Percentiles rank a stretch among this genome's conserved stretches.
These are phyloP conservation scores for Pseudocercospora crystallina DNA, from an alignment of 2,329 filamentous ascomycete genomes.

Conservation along the genomic window DNA sequence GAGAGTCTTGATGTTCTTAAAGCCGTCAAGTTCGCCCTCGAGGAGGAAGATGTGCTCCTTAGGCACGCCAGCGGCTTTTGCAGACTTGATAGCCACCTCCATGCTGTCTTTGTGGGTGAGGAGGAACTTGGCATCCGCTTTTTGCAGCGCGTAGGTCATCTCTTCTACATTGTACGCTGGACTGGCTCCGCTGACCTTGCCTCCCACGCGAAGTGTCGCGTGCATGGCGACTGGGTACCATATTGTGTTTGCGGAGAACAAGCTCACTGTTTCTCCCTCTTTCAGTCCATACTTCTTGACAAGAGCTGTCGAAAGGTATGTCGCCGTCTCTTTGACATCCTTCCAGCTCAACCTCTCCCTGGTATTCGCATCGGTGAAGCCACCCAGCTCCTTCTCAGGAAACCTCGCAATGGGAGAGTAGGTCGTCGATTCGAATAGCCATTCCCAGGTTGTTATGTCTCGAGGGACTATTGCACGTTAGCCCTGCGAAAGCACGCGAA, in stretches of 20 bases:
- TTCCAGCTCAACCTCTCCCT: constrained; percentile 59
- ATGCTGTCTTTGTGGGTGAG: constrained; percentile 58
- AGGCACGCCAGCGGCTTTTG: constrained; percentile 55
- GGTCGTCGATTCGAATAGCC: constrained; percentile 57
- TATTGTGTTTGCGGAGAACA: constrained; percentile 65
- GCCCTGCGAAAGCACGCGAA: not conserved
- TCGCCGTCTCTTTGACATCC: constrained; percentile 59
- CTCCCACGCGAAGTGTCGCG: constrained; percentile 54
- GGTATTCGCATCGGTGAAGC: constrained; percentile 60
- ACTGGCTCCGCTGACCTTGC: constrained; percentile 61
- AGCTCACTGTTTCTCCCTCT: constrained; percentile 56
- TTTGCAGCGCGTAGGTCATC: constrained; percentile 64
- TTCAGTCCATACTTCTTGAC: constrained; percentile 56
- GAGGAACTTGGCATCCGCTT: constrained; percentile 56
- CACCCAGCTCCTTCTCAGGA: constrained; percentile 43
- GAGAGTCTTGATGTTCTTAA: constrained; percentile 49
- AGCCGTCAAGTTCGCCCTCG: constrained; percentile 54
- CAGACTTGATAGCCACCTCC: constrained; percentile 55
- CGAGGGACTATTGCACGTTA: constrained; percentile 48
- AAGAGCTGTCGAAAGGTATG: constrained; percentile 61
- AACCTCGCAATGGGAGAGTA: constrained; percentile 51
- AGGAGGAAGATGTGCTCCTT: constrained; percentile 57
- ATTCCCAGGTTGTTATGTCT: constrained; percentile 60
- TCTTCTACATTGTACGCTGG: constrained; percentile 68
- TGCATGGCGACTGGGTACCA: constrained; percentile 67